Evolutionary conservation across 305 asterid genomes (phyloP).

Genomic region (Withania somnifera): DNA sequence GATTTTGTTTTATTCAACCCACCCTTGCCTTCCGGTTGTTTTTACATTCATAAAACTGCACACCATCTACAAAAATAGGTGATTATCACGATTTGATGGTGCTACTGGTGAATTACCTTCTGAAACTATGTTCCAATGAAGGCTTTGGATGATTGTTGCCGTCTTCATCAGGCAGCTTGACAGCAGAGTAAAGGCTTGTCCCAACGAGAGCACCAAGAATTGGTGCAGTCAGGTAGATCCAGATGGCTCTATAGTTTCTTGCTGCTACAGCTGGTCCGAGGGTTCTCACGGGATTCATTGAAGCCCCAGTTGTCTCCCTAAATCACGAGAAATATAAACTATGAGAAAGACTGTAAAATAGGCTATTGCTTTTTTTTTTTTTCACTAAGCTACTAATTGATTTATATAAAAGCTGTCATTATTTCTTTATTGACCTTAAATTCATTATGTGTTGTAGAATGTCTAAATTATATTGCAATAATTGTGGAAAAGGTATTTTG

Average conservation of each 20-base stretch:
- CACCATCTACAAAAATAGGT: neutral
- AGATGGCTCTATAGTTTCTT: conserved; percentile 56
- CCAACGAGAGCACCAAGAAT: conserved; percentile 63
- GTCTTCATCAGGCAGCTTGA: conserved; percentile 48
- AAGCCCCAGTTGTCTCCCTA: conserved; percentile 66
- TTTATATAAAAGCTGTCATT: too few species aligned
- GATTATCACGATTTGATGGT: too few species aligned
- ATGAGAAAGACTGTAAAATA: neutral
- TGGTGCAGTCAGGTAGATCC: conserved; percentile 82
- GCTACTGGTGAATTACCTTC: conserved; percentile 19
- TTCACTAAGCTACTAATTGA: too few species aligned
- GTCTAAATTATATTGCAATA: neutral
- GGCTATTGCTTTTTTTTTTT: neutral
- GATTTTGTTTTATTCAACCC: neutral
- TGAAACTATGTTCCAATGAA: conserved; percentile 27
- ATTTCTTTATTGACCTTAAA: too few species aligned
- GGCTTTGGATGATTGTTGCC: conserved; percentile 16
- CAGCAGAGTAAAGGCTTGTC: conserved; percentile 56
- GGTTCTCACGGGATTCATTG: conserved; percentile 83
- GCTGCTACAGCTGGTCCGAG: conserved; percentile 75
- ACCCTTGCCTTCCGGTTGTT: neutral
- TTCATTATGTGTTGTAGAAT: neutral
- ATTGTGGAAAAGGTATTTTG: neutral
- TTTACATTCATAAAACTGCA: neutral
- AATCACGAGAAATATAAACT: neutral